Evolutionary conservation across 768 basidiomycete species (phyloP).

Genomic region (Auricularia sp.): DNA sequence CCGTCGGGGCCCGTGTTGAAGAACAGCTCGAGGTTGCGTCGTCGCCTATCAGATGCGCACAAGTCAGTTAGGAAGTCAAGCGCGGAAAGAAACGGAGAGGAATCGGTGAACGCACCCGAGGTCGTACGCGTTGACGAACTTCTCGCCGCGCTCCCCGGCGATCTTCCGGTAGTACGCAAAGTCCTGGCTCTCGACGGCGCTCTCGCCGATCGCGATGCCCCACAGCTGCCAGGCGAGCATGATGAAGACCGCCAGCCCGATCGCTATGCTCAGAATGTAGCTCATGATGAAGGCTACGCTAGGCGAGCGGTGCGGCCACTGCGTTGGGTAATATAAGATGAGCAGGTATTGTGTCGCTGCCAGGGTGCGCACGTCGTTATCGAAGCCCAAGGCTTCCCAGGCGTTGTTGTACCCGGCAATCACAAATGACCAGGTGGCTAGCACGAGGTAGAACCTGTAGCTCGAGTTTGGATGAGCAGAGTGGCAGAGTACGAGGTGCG

Average conservation of each 20-base stretch:
- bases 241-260: constrained; percentile 62
- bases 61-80: too few relatives aligned
- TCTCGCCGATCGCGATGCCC: constrained; percentile 66
- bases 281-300: constrained; percentile 57
- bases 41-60: constrained; percentile 23
- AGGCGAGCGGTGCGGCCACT: constrained; percentile 59
- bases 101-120: constrained; percentile 44
- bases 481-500: not conserved
- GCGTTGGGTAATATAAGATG: constrained; percentile 2
- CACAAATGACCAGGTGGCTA: constrained; percentile 53
- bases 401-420: constrained; percentile 54
- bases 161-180: constrained; percentile 63
- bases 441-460: constrained; percentile 66
- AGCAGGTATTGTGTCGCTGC: too few relatives aligned
- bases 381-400: constrained; percentile 47
- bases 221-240: constrained; percentile 70
- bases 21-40: constrained; percentile 67
- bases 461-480: not conserved
- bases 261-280: constrained; percentile 65
- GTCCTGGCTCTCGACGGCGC: constrained; percentile 84
- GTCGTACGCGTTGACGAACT: constrained; percentile 87
- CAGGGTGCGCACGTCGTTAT: constrained; percentile 26
- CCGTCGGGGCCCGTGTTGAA: constrained; percentile 76
- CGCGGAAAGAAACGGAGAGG: too few relatives aligned
- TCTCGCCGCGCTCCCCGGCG: constrained; percentile 62